A percentile compares a stretch with the other conserved stretches of the same genome.
These are phyloP conservation scores for Metarhizium humberi DNA, from an alignment of 2,329 filamentous ascomycete genomes.

Conservation along the genomic window DNA sequence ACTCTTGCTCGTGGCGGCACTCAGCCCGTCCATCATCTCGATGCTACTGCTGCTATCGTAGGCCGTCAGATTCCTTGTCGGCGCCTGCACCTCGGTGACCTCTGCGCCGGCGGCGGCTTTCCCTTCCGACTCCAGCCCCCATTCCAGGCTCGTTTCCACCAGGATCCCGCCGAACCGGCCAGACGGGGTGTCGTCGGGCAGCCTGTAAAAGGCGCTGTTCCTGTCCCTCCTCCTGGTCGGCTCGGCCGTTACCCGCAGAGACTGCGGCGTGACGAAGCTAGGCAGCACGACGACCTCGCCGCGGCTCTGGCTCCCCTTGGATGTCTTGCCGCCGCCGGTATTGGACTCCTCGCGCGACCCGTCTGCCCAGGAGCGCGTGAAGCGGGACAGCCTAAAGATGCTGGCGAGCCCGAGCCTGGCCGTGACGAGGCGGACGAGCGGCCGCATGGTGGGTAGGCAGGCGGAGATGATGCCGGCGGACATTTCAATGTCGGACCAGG, in stretches of 20 bases:
- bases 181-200: constrained; percentile 19
- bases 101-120: background rate
- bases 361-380: background rate
- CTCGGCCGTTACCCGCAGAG: constrained; percentile 1
- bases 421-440: constrained; percentile 28
- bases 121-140: background rate
- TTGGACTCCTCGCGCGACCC: background rate
- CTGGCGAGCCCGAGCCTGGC: constrained; percentile 17
- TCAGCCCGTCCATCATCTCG: background rate
- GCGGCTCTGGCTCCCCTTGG: no score
- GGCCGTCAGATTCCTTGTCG: background rate
- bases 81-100: background rate
- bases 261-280: background rate
- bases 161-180: background rate
- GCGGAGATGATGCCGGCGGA: constrained; percentile 42
- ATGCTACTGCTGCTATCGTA: background rate
- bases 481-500: constrained; percentile 27
- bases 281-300: background rate
- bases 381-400: constrained; percentile 16
- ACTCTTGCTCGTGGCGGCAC: background rate
- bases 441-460: constrained; percentile 42
- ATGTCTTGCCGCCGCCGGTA: no score
- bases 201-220: constrained; percentile 21
- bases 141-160: constrained; percentile 3
- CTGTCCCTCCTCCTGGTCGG: constrained; percentile 12